Evolutionary conservation across 768 basidiomycete species (phyloP).

Genomic region (Dioszegia aurantiaca): DNA sequence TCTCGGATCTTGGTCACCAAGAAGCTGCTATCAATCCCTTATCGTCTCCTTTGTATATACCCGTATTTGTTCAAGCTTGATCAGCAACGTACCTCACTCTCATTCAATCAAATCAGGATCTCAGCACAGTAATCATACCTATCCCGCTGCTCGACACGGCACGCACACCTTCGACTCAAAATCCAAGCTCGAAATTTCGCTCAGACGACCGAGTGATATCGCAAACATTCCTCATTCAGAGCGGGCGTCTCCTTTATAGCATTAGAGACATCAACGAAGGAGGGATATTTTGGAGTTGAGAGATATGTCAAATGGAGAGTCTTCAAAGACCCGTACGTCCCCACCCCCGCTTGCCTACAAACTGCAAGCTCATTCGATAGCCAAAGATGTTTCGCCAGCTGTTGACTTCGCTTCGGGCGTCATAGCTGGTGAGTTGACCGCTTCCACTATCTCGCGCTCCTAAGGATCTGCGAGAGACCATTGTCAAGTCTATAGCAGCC

Average conservation of each 20-base stretch:
- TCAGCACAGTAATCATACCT: too few relatives aligned
- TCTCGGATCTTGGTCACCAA: neutral
- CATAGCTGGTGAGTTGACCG: constrained; percentile 56
- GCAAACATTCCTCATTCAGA: neutral
- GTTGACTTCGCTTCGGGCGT: constrained; percentile 80
- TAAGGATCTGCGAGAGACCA: too few relatives aligned
- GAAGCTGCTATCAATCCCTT: neutral
- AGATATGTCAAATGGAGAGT: constrained; percentile 14
- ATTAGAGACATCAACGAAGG: too few relatives aligned
- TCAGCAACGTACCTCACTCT: too few relatives aligned
- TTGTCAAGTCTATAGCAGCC: too few relatives aligned
- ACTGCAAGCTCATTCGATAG: neutral
- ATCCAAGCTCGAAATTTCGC: neutral
- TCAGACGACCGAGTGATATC: neutral
- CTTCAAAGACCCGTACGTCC: constrained; percentile 10
- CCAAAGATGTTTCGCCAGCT: constrained; percentile 54
- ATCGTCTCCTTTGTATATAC: neutral
- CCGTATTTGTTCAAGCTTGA: too few relatives aligned
- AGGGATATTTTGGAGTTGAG: neutral
- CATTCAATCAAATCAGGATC: too few relatives aligned
- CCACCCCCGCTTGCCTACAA: neutral
- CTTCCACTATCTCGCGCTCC: neutral
- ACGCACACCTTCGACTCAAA: neutral
- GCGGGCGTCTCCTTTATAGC: neutral
- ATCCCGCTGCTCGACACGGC: too few relatives aligned